These are phyloP conservation scores for Neofusicoccum laricinum DNA, from an alignment of 2,329 filamentous ascomycete genomes.

Conservation along the genomic window DNA sequence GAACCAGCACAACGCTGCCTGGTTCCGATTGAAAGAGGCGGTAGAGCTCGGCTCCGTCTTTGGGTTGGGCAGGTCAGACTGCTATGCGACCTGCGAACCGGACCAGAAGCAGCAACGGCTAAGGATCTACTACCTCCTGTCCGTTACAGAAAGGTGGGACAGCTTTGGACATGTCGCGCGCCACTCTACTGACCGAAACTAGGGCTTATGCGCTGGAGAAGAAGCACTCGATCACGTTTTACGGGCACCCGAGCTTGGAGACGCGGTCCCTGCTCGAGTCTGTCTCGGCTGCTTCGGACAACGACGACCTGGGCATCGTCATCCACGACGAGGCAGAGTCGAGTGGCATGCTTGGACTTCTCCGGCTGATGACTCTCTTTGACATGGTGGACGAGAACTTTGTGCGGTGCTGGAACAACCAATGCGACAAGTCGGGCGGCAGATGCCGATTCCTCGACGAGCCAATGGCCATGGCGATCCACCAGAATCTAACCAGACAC, in stretches of 20 bases:
- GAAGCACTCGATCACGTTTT: slow-evolving; percentile 42
- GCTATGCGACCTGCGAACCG: slow-evolving; percentile 29
- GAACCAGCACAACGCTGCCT: slow-evolving; percentile 26
- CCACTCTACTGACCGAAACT: slow-evolving; percentile 19
- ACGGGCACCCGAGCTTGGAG: slow-evolving; percentile 38
- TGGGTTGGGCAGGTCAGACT: slow-evolving; percentile 39
- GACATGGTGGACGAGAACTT: slow-evolving; percentile 45
- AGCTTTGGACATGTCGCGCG: no score
- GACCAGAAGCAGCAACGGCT: slow-evolving; percentile 41
- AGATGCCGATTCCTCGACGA: slow-evolving; percentile 32
- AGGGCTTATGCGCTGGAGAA: slow-evolving; percentile 42
- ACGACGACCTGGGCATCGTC: slow-evolving; percentile 34
- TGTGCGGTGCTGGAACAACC: slow-evolving; percentile 43
- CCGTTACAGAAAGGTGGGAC: slow-evolving; percentile 25
- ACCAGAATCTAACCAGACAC: neutral
- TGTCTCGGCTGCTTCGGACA: slow-evolving; percentile 31
- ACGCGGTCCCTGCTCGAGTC: slow-evolving; percentile 42
- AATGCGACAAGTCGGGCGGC: slow-evolving; percentile 30
- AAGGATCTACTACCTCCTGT: slow-evolving; percentile 36
- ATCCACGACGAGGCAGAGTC: slow-evolving; percentile 43
- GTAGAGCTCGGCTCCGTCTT: slow-evolving; percentile 41
- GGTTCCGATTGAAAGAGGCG: slow-evolving; percentile 27
- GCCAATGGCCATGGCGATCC: neutral
- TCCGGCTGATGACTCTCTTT: slow-evolving; percentile 44
- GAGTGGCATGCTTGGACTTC: slow-evolving; percentile 41